Percentiles rank a stretch among this genome's conserved stretches.
Evolutionary conservation across 805 yeast genomes (phyloP).

Genomic region (Wickerhamomyces queroliae): DNA sequence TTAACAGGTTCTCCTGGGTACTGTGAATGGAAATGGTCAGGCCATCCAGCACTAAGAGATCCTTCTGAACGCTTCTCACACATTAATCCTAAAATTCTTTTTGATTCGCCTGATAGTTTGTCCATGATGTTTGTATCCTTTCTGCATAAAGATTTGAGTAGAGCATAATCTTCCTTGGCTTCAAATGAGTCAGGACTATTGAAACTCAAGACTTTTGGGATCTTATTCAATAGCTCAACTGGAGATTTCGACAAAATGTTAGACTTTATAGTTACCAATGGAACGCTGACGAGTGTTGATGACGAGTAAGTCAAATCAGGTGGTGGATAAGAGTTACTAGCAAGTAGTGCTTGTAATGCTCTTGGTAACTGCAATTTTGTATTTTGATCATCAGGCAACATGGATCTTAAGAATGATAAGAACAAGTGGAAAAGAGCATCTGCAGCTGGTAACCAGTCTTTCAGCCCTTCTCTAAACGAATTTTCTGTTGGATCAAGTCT

Average conservation of each 20-base stretch:
- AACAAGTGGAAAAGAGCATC: constrained; percentile 82
- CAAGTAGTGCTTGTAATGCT: constrained; percentile 57
- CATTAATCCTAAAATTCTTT: constrained; percentile 42
- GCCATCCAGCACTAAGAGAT: constrained; percentile 37
- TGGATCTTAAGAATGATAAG: constrained; percentile 70
- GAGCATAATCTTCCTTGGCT: constrained; percentile 72
- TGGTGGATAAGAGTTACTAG: constrained; percentile 75
- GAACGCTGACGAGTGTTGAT: constrained; percentile 44
- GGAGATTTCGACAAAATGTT: constrained; percentile 37
- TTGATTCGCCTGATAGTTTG: constrained; percentile 69
- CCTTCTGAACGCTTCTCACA: constrained; percentile 26
- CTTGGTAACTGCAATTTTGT: constrained; percentile 54
- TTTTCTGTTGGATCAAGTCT: constrained; percentile 18
- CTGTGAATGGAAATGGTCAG: constrained; percentile 22
- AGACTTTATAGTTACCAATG: constrained; percentile 51
- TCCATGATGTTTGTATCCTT: constrained; percentile 48
- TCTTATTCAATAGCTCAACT: constrained; percentile 53
- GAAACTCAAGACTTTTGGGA: constrained; percentile 56
- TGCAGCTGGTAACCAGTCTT: constrained; percentile 74
- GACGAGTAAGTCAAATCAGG: constrained; percentile 30
- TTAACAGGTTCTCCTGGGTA: constrained; percentile 21
- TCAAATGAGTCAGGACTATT: constrained; percentile 65
- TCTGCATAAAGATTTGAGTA: constrained; percentile 66
- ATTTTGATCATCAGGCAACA: constrained; percentile 62
- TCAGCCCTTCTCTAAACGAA: constrained; percentile 63